Base-by-base conservation (phyloP, 371 early-diverging fungal species). In the Mortierella polycephala region DNA sequence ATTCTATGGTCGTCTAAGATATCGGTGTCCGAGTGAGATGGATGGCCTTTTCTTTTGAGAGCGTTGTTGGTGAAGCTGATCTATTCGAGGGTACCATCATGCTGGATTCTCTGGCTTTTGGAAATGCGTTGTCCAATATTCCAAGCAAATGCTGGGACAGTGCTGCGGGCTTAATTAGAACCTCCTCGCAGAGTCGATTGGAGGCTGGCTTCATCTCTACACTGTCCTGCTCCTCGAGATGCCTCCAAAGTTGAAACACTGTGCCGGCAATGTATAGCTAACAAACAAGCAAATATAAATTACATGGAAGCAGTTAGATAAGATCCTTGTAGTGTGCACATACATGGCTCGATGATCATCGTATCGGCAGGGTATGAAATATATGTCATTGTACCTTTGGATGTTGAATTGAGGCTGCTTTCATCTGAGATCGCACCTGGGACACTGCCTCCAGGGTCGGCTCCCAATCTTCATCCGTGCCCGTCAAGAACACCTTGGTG, bases 151-250 rank as follows among this genome's bases (percentile, higher is more conserved):
- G 79, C 55, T 79, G 79, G 0, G 79, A 79, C 8, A 79, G 63
- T 12, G 73, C 79, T 7, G 79, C 79, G 18, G 66, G 59, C 40
- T 79, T 79, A 60, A 79, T 72, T 64, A 79, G 39, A 7, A 79
- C 73, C 20, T 79, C 79, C 49, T 79, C 79, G 39, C 79, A 79
- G 2, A 79, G 66, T 23, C 79, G 79, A 23, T 79, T 79, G 16
- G 79, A 68, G 7, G 79, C 79, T n/a, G 79, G 79, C 42, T 79
- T 79, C 79, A 79, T 79, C 64, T 79, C 79, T 16, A 79, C 69
- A 49, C 69, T 62, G 37, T 62, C 69, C 12, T 54, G 66, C 5
- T 72, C 79, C 6, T 79, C 73, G 14, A 55, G 14, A n/a, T 79
- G 72, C 20, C 79, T 64, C 79, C 79, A 79, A 13, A 79, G 51